Evolutionary conservation across 352 stramenopile genomes (phyloP).

Genomic region (Pythium pyrilobum): DNA sequence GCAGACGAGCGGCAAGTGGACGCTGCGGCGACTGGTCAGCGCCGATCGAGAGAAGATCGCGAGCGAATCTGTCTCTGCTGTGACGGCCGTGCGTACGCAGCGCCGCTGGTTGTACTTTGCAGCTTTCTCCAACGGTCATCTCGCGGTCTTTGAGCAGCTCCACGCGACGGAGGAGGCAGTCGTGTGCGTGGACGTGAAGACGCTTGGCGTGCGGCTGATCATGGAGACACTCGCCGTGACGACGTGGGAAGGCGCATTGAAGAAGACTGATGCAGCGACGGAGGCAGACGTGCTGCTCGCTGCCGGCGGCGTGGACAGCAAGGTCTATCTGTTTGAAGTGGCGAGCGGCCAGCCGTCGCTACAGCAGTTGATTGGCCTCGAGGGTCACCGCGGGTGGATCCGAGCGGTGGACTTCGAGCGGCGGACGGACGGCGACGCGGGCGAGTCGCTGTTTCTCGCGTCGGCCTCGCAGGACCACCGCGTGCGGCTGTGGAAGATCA

Average conservation of each 20-base stretch:
- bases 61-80: slow-evolving; percentile 33
- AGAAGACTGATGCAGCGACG: background rate
- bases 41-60: slow-evolving; percentile 8
- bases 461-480: slow-evolving; percentile 69
- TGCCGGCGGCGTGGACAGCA: slow-evolving; percentile 59
- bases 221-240: slow-evolving; percentile 42
- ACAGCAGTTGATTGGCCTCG: slow-evolving; percentile 32
- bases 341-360: slow-evolving; percentile 6
- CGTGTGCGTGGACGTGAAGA: slow-evolving; percentile 15
- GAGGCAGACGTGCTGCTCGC: slow-evolving; percentile 42
- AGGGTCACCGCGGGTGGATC: slow-evolving; percentile 68
- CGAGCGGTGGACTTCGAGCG: slow-evolving; percentile 51
- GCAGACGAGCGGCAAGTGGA: slow-evolving; percentile 8
- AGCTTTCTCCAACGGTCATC: slow-evolving; percentile 42
- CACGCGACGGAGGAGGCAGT: slow-evolving; percentile 2
- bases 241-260: background rate
- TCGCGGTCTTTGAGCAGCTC: slow-evolving; percentile 31
- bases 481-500: slow-evolving; percentile 65
- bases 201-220: slow-evolving; percentile 39
- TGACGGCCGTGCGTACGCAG: slow-evolving; percentile 26
- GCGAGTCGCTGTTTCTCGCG: slow-evolving; percentile 27
- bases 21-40: slow-evolving; percentile 8
- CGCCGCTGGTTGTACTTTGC: slow-evolving; percentile 31
- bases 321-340: slow-evolving; percentile 62
- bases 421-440: background rate